Percentiles rank a stretch among this genome's conserved stretches.
Conservation (phyloP, 768 basidiomycete genomes). For the Boletus sp. region DNA sequence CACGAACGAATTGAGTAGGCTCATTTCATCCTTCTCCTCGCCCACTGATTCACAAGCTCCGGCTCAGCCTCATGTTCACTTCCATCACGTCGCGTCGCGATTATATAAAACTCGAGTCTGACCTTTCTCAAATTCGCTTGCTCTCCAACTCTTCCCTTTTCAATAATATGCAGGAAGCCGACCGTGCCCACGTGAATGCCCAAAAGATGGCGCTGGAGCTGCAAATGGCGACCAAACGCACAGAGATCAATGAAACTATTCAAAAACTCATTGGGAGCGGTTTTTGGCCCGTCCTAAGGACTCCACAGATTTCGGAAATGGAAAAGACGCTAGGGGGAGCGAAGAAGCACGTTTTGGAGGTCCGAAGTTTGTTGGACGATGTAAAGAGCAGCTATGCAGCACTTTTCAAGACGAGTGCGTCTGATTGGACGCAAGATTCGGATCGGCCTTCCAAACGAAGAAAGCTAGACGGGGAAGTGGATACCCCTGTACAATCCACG, state of each 20-base stretch:
- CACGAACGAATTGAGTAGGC: slow-evolving; percentile 41
- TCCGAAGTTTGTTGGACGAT: slow-evolving; percentile 27
- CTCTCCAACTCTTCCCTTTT: slow-evolving; percentile 27
- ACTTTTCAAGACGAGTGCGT: slow-evolving; percentile 18
- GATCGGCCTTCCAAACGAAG: slow-evolving; percentile 31
- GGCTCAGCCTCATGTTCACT: slow-evolving; percentile 35
- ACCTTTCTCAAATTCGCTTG: slow-evolving; percentile 27
- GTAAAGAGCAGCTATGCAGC: slow-evolving; percentile 22
- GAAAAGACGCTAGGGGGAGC: slow-evolving; percentile 23
- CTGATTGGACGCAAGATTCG: slow-evolving; percentile 12
- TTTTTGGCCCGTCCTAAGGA: slow-evolving; percentile 41
- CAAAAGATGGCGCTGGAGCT: slow-evolving; percentile 25
- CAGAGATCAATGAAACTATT: slow-evolving; percentile 30
- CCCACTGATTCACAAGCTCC: not conserved
- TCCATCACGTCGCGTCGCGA: slow-evolving; percentile 36
- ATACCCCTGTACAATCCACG: not conserved
- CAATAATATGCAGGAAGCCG: slow-evolving; percentile 24
- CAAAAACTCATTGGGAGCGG: slow-evolving; percentile 33
- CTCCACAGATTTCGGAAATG: slow-evolving; percentile 24
- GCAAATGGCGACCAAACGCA: slow-evolving; percentile 30
- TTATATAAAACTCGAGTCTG: slow-evolving; percentile 31
- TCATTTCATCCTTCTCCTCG: not conserved
- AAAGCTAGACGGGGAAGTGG: slow-evolving; percentile 15
- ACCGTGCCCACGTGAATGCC: slow-evolving; percentile 22
- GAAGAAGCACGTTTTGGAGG: slow-evolving; percentile 31